Evolutionary conservation across 164 flowering plant species (phyloP).

Genomic region (Macadamia tetraphylla): DNA sequence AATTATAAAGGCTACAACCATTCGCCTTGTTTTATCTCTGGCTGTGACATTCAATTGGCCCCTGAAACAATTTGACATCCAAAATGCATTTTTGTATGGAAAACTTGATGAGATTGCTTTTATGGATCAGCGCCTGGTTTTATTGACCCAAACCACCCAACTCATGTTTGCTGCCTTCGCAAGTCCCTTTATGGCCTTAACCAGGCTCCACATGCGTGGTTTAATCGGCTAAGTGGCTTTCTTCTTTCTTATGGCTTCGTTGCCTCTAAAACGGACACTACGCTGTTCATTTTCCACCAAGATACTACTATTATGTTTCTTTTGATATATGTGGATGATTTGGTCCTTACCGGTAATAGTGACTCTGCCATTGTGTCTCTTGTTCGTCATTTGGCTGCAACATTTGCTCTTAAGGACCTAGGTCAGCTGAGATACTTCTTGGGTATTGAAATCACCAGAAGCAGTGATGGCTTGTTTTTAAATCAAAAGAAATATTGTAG

Average conservation of each 20-base stretch:
- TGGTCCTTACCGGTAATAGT: too few relatives aligned
- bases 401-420: slow-evolving; percentile 17
- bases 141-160: neutral
- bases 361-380: neutral
- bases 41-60: too few relatives aligned
- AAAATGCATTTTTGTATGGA: too few relatives aligned
- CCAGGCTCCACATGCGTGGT: neutral
- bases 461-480: slow-evolving; percentile 7
- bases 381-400: neutral
- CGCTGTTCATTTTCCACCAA: neutral
- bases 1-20: neutral
- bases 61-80: too few relatives aligned
- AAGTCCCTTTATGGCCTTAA: slow-evolving; percentile 1
- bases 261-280: neutral
- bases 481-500: slow-evolving; percentile 5
- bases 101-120: too few relatives aligned
- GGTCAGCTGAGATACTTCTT: slow-evolving; percentile 6
- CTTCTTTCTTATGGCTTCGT: neutral
- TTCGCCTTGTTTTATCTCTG: too few relatives aligned
- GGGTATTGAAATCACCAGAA: slow-evolving; percentile 14
- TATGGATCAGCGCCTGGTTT: neutral
- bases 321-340: too few relatives aligned
- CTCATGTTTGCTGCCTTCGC: neutral
- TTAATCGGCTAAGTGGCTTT: neutral
- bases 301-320: neutral